phyloP scores from a whole-genome alignment of 139 green algal species.

The Micromonas pusilla region DNA sequence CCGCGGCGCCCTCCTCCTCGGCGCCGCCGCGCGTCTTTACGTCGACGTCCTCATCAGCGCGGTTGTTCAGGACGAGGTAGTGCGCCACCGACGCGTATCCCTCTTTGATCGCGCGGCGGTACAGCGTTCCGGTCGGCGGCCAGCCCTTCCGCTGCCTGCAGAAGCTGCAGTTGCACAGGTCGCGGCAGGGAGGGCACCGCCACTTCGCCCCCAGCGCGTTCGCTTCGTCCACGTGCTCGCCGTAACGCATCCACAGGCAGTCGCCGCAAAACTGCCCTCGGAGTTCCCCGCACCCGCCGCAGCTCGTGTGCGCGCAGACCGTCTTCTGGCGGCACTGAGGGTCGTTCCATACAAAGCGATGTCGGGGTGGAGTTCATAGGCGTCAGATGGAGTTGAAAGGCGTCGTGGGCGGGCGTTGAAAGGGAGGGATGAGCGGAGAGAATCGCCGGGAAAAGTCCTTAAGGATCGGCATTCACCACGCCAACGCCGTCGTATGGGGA shows the following conservation, averaged over 20 bases:
- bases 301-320: conserved; percentile 43
- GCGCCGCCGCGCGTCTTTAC: neutral
- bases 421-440: no score
- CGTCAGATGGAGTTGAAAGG: no score
- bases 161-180: conserved; percentile 72
- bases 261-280: conserved; percentile 68
- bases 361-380: no score
- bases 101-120: conserved; percentile 42
- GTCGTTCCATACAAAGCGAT: no score
- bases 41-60: neutral
- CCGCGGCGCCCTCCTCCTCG: neutral
- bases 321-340: conserved; percentile 67
- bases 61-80: conserved; percentile 63
- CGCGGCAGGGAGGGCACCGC: conserved; percentile 60
- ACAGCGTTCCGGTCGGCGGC: conserved; percentile 56
- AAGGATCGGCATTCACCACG: no score
- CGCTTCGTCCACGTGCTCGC: conserved; percentile 57
- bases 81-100: conserved; percentile 63
- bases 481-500: no score
- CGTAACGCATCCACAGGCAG: conserved; percentile 68
- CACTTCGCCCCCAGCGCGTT: conserved; percentile 39
- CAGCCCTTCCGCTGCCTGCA: conserved; percentile 51
- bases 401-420: no score
- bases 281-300: conserved; percentile 42
- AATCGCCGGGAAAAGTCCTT: no score